Evolutionary conservation across 75 land plant genomes (phyloP), one percentile per base, ranked within the genome.

Genomic region (Picea glauca): DNA sequence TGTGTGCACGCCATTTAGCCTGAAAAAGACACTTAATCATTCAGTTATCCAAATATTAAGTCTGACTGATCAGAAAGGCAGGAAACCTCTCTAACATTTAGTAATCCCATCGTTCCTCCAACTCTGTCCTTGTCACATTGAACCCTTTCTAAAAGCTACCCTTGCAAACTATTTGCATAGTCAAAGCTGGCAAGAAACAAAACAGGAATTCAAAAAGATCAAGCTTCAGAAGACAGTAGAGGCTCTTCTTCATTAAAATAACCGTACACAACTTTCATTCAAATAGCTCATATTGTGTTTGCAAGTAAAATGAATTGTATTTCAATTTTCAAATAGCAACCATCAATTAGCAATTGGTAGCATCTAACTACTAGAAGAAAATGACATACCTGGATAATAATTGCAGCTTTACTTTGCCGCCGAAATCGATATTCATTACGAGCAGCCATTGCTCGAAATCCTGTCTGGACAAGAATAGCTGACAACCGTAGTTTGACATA

Each of bases 401-500:
- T 90, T 67, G 98, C 87, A 58, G 94, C 94, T 72, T 88, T 91
- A 12, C 94, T 89, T 87, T 82, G 87, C 78, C 87, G 84, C 64
- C 87, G 83, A 43, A 85, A 80, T 43, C 91, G 84, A 78, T 77
- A 94, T 20, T 92, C 94, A 77, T 92, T 92, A 17, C 91, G 87
- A 18, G 97, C 98, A 21, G 90, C 84, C 94, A 92, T 90, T 58
- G 93, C 94, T 26, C 94, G 87, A 21, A 89, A 59, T 11, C 92
- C 91, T 75, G 96, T 89, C 81, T 96, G 98, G 32, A 96, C 81
- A 32, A 88, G 80, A 40, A 94, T 81, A 31, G 88, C 90, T 59
- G 97, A 90, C 58, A 80, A 68, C 20, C 77, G 74, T 35, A 84
- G 70, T 74, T 84, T 67, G 20, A 62, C 62, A 77, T 84, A 96